These are phyloP conservation scores for Fusarium mexicanum DNA, from an alignment of 2,329 filamentous ascomycete genomes.

Conservation along the genomic window DNA sequence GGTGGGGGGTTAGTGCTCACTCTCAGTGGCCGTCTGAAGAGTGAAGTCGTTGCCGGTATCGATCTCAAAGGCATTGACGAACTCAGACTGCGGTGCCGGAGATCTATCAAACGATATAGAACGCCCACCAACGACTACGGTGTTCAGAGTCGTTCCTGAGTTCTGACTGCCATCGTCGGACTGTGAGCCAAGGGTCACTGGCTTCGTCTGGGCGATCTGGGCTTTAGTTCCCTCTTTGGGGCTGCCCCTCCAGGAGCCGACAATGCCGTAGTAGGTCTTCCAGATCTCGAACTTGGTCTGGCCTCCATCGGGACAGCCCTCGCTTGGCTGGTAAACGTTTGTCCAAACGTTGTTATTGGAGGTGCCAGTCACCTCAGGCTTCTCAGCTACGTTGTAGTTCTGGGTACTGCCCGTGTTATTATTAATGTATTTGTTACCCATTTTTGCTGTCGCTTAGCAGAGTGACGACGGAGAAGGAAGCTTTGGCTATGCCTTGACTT, in stretches of 20 bases:
- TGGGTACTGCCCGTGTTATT: not conserved
- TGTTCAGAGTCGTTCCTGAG: not conserved
- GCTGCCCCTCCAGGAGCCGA: not conserved
- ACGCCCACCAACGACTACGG: not conserved
- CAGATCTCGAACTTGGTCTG: not conserved
- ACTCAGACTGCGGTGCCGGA: not conserved
- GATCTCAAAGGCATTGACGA: not conserved
- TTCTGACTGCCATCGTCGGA: not conserved
- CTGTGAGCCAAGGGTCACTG: not conserved
- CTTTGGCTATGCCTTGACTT: not conserved
- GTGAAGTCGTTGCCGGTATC: not conserved
- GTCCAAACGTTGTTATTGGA: not conserved
- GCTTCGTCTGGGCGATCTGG: accelerated
- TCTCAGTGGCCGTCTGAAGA: not conserved
- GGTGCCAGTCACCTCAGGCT: not conserved
- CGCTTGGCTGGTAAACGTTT: not conserved
- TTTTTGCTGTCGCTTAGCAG: not conserved
- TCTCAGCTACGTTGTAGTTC: not conserved
- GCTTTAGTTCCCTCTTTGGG: not conserved
- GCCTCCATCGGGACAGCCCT: not conserved
- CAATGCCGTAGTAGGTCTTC: not conserved
- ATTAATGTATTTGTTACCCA: not conserved
- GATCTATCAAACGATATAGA: not conserved
- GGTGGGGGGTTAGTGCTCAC: not conserved
- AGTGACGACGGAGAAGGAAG: not conserved